Conservation (phyloP, 495 filamentous ascomycete species). For the Penicillium flavigenum region DNA sequence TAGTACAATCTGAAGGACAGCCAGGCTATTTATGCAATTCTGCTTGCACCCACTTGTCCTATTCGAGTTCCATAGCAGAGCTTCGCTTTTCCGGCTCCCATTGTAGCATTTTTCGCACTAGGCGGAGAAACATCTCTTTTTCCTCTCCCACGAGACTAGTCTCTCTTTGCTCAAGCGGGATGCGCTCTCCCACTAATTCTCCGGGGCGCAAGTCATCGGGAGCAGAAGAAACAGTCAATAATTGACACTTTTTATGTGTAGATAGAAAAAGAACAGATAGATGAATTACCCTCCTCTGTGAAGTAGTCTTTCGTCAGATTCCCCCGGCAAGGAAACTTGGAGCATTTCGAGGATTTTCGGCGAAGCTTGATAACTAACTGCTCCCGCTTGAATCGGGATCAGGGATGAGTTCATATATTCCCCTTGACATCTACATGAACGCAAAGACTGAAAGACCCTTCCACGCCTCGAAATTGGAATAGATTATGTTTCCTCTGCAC, state of each 20-base stretch:
- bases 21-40: background rate
- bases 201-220: slow-evolving; percentile 22
- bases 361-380: too few species aligned
- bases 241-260: background rate
- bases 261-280: background rate
- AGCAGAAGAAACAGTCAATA: slow-evolving; percentile 7
- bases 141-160: slow-evolving; percentile 19
- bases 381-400: too few species aligned
- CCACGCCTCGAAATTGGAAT: background rate
- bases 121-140: slow-evolving; percentile 9
- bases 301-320: slow-evolving; percentile 20
- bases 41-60: slow-evolving; percentile 16
- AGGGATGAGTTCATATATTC: too few species aligned
- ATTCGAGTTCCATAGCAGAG: slow-evolving; percentile 14
- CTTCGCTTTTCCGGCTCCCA: slow-evolving; percentile 20
- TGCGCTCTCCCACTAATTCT: slow-evolving; percentile 16
- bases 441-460: too few species aligned
- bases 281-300: slow-evolving; percentile 20
- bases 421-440: too few species aligned
- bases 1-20: too few species aligned
- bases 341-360: too few species aligned
- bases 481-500: background rate
- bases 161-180: slow-evolving; percentile 31
- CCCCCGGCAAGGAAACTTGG: slow-evolving; percentile 32
- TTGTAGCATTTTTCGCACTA: slow-evolving; percentile 20